Conservation (phyloP, 768 basidiomycete genomes). For the Rhizopogon vinicolor region DNA sequence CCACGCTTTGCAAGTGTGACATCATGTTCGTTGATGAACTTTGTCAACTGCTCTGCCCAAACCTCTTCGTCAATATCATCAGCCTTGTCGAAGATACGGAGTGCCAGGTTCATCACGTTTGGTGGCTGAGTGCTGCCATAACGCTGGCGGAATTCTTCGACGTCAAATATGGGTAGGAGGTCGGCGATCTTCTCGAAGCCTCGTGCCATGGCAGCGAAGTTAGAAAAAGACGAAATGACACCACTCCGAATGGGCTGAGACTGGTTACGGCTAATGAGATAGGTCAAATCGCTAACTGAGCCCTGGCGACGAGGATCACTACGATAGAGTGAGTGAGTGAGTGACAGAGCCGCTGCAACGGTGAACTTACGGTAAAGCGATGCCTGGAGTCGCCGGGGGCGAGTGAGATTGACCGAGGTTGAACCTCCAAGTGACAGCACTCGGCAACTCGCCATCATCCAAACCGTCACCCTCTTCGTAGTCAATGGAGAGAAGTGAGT, state of each 20-base stretch:
- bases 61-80: constrained; percentile 74
- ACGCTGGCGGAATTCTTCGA: constrained; percentile 66
- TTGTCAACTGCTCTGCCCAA: constrained; percentile 69
- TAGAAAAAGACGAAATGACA: constrained; percentile 87
- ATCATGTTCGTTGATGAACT: constrained; percentile 67
- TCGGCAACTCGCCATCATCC: constrained; percentile 79
- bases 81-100: constrained; percentile 80
- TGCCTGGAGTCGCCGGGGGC: constrained; percentile 77
- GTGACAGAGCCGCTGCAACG: not conserved
- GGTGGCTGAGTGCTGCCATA: constrained; percentile 77
- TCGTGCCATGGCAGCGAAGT: constrained; percentile 56
- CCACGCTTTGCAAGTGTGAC: constrained; percentile 66
- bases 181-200: constrained; percentile 75
- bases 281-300: constrained; percentile 94
- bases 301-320: constrained; percentile 74
- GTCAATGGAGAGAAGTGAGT: constrained; percentile 86
- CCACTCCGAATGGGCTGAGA: constrained; percentile 89
- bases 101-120: constrained; percentile 91
- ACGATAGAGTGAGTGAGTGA: constrained; percentile 7
- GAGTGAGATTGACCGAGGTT: constrained; percentile 87
- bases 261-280: constrained; percentile 83
- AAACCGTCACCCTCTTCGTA: constrained; percentile 88
- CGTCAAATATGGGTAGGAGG: constrained; percentile 71
- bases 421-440: constrained; percentile 91
- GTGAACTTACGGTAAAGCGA: constrained; percentile 32